Evolutionary conservation across 345 rosid species (phyloP).

Genomic region (Salix dunnii): DNA sequence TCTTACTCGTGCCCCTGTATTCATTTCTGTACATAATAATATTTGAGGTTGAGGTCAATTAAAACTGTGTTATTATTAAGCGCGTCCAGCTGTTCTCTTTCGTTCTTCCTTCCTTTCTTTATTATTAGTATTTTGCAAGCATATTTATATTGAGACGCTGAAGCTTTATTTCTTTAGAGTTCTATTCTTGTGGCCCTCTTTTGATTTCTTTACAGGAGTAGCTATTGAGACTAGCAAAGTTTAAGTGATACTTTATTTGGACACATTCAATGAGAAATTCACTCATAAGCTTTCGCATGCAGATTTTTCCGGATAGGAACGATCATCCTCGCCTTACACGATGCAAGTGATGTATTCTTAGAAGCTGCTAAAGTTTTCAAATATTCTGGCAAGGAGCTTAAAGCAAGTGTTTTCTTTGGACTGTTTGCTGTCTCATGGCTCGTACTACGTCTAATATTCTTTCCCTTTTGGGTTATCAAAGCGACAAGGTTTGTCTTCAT

Average conservation of each 20-base stretch:
- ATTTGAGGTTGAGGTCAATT: not conserved
- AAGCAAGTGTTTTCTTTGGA: slow-evolving; percentile 91
- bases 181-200: not conserved
- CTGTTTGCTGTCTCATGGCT: slow-evolving; percentile 92
- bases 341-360: slow-evolving; percentile 84
- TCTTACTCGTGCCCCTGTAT: not conserved
- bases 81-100: not conserved
- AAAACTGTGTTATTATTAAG: not conserved
- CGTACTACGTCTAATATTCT: slow-evolving; percentile 73
- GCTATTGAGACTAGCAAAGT: not conserved
- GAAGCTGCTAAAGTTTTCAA: slow-evolving; percentile 94
- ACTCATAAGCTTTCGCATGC: slow-evolving; percentile 5
- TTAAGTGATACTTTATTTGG: not conserved
- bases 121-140: not conserved
- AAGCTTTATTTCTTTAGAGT: not conserved
- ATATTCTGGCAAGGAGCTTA: slow-evolving; percentile 75
- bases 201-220: not conserved
- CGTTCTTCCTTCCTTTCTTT: not conserved
- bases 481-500: slow-evolving; percentile 56
- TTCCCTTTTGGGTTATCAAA: slow-evolving; percentile 87
- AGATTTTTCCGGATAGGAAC: slow-evolving; percentile 86
- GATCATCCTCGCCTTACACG: slow-evolving; percentile 81
- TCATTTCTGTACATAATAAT: not conserved
- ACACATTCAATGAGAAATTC: not conserved
- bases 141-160: not conserved